Base-by-base conservation (phyloP, 169 alveolate genomes). In the Pseudocohnilembus persalinus region DNA sequence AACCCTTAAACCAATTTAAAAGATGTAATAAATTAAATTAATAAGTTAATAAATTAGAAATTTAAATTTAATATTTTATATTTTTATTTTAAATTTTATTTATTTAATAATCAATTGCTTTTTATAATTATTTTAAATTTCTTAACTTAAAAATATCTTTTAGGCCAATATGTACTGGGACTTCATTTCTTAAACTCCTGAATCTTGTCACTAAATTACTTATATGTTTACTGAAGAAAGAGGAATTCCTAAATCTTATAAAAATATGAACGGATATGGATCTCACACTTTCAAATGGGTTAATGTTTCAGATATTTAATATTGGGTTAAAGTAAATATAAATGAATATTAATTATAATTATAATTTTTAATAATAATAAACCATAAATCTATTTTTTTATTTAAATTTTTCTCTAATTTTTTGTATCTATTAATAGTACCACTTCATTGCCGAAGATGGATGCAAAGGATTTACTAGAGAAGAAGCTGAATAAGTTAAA, bases 171-270 rank as follows among this genome's bases (percentile, higher is more conserved):
- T 76, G 87, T 83, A 83, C 65, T 92, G 97, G 97, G 98, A 95
- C 81, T 95, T 95, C 92, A 81, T 94, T 81, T 88, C 95, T 72
- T 86, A 76, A 33, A 83, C 63, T 29, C 98, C 97, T 35, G 98
- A 95, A 83, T 77, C 94, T 35, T 74, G 90, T 35, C 97, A 95
- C 74, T 90, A 94, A 76, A 90, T 93, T 25, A 90, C 95, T 33
- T n/a, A n/a, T n/a, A 77, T 91, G 49, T 87, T 94, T 27, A 91
- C 93, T 84, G 82, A 94, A 20, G 91, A 94, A 79, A 87, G 98
- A 79, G 98, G 98, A 26, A 91, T 95, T 64, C 97, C 98, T 27
- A 89, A 93, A 88, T 96, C 97, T 29, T 95, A 73, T 84, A 87
- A 97, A 83, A 90, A 91, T 34, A 94, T 94, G 97, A 88, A 95